These are phyloP conservation scores for Hypoxylon sp. DNA, from an alignment of 2,329 filamentous ascomycete genomes.

Conservation along the genomic window DNA sequence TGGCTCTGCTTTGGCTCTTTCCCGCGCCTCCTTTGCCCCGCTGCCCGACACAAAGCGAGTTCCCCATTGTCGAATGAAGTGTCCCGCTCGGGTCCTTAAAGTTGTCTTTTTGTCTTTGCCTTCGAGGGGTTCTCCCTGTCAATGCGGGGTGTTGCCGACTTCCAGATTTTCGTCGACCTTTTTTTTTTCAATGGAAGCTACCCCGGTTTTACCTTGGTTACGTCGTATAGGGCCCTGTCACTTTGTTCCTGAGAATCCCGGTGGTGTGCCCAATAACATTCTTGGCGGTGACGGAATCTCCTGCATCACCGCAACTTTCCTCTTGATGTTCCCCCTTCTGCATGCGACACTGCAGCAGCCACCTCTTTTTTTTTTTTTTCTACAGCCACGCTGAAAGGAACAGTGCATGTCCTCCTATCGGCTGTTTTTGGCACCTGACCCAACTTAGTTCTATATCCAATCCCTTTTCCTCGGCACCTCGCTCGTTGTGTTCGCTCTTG, in stretches of 20 bases:
- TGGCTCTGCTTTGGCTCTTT: not conserved
- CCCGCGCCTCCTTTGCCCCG: slow-evolving; percentile 28
- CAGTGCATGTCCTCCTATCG: slow-evolving; percentile 13
- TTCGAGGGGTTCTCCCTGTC: slow-evolving; percentile 25
- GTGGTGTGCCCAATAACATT: slow-evolving; percentile 41
- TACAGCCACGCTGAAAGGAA: slow-evolving; percentile 10
- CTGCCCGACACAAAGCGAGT: slow-evolving; percentile 35
- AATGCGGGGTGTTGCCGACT: slow-evolving; percentile 45
- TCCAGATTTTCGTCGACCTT: slow-evolving; percentile 21
- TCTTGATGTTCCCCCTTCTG: slow-evolving; percentile 31
- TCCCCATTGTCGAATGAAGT: slow-evolving; percentile 23
- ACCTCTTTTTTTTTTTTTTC: slow-evolving; percentile 20
- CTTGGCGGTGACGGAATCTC: slow-evolving; percentile 52
- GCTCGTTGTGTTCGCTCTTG: slow-evolving; percentile 21
- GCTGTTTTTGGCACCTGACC: slow-evolving; percentile 40
- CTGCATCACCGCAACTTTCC: slow-evolving; percentile 47
- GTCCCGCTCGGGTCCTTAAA: slow-evolving; percentile 7
- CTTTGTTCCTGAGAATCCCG: slow-evolving; percentile 48
- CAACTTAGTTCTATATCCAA: slow-evolving; percentile 25
- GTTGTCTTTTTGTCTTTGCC: not conserved
- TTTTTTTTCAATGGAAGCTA: slow-evolving; percentile 31
- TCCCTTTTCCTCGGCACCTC: slow-evolving; percentile 31
- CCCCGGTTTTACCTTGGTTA: slow-evolving; percentile 29
- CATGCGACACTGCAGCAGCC: slow-evolving; percentile 41
- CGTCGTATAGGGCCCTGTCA: slow-evolving; percentile 30